These are phyloP conservation scores for Penicillium sp. DNA, from an alignment of 2,329 filamentous ascomycete species.

Conservation along the genomic window DNA sequence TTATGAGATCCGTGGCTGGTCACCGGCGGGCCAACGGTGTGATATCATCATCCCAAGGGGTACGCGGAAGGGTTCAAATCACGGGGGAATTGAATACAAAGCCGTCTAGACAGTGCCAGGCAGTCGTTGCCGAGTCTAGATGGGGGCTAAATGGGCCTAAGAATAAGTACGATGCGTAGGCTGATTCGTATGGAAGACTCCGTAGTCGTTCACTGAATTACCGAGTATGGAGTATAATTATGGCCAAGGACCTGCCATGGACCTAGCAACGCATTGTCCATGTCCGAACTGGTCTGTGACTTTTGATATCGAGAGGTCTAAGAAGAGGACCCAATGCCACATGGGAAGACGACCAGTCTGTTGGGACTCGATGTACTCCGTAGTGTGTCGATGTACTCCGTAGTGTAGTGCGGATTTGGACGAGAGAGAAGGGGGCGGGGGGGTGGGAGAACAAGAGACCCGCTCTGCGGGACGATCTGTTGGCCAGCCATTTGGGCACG, in stretches of 20 bases:
- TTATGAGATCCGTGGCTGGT: background rate
- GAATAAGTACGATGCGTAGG: background rate
- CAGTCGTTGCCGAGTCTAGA: slow-evolving; percentile 5
- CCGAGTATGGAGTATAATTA: background rate
- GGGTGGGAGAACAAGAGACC: background rate
- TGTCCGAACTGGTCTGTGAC: slow-evolving; percentile 6
- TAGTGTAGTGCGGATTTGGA: too few relatives aligned
- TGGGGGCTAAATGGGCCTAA: background rate
- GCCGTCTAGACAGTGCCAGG: background rate
- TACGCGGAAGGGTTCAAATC: background rate
- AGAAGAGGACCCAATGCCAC: slow-evolving; percentile 19
- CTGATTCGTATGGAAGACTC: background rate
- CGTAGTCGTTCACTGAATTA: background rate
- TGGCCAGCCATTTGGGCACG: slow-evolving; percentile 32
- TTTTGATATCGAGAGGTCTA: background rate
- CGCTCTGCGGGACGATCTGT: slow-evolving; percentile 21
- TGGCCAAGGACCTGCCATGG: background rate
- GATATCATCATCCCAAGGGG: background rate
- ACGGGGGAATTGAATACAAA: background rate
- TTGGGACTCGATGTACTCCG: background rate
- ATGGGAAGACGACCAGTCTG: slow-evolving; percentile 21
- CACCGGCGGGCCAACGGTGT: background rate
- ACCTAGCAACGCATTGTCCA: background rate
- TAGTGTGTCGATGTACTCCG: too few relatives aligned
- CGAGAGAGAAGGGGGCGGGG: too few relatives aligned